Percentiles rank a stretch among this genome's conserved stretches.
These are phyloP conservation scores for Tritrichomonas foetus DNA, from an alignment of 208 protist genomes.

Conservation along the genomic window DNA sequence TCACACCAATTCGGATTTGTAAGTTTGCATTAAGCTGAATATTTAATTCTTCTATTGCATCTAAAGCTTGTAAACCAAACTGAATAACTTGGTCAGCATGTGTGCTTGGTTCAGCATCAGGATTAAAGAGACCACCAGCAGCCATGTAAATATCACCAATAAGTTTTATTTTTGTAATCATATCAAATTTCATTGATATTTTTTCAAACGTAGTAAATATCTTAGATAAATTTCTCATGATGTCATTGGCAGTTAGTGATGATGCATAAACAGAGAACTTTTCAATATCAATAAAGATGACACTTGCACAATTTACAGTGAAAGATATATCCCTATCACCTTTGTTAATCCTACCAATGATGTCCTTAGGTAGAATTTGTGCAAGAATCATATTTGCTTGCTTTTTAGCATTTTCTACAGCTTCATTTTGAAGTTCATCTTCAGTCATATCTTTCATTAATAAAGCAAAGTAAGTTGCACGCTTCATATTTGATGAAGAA, in stretches of 20 bases:
- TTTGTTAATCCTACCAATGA: neutral
- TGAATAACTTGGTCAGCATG: neutral
- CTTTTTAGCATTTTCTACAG: neutral
- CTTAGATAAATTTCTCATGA: neutral
- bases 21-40: neutral
- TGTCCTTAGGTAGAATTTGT: neutral
- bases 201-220: neutral
- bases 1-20: neutral
- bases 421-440: neutral
- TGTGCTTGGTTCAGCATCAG: neutral
- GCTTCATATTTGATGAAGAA: neutral
- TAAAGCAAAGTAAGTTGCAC: neutral
- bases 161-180: neutral
- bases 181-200: neutral
- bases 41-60: neutral
- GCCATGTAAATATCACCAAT: slow-evolving; percentile 7
- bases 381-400: neutral
- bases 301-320: neutral
- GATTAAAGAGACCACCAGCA: neutral
- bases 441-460: neutral
- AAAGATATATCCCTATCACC: neutral
- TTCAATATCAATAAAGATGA: slow-evolving; percentile 35
- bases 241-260: neutral
- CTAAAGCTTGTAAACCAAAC: neutral
- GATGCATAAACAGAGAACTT: neutral